Conservation (phyloP, 2,329 filamentous ascomycete species). For the Xenosphaeropsis pyriputrescens region DNA sequence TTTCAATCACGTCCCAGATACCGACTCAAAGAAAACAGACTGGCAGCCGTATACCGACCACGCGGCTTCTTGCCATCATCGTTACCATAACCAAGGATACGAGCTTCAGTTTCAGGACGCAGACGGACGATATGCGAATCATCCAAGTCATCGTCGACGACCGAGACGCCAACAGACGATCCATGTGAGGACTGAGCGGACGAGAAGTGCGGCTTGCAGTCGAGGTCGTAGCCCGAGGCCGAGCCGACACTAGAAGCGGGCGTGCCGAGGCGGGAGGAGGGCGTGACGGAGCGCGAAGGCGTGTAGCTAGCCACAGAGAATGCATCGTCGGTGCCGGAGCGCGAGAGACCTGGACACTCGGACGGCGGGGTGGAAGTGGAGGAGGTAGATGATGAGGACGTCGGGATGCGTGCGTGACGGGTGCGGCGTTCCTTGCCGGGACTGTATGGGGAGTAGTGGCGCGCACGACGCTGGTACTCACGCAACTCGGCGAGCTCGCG, state of each 20-base stretch:
- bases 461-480: not conserved
- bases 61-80: too few relatives aligned
- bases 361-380: slow-evolving; percentile 19
- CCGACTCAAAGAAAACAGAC: too few relatives aligned
- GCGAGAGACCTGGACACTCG: slow-evolving; percentile 19
- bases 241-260: slow-evolving; percentile 18
- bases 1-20: too few relatives aligned
- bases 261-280: slow-evolving; percentile 9
- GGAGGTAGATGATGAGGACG: slow-evolving; percentile 1
- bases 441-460: slow-evolving; percentile 2
- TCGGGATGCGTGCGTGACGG: not conserved
- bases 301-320: slow-evolving; percentile 6
- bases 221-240: not conserved
- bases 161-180: not conserved
- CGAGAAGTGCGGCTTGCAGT: slow-evolving; percentile 4
- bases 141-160: not conserved
- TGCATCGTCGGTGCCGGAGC: slow-evolving; percentile 16
- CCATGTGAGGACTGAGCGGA: not conserved
- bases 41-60: too few relatives aligned
- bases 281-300: slow-evolving; percentile 9
- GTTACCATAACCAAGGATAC: too few relatives aligned
- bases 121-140: not conserved
- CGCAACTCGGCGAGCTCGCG: slow-evolving; percentile 6
- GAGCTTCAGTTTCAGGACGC: not conserved
- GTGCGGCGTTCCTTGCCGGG: slow-evolving; percentile 7